Evolutionary conservation across 2,329 filamentous ascomycete species (phyloP).

Genomic region (Sporothrix dimorphospora): DNA sequence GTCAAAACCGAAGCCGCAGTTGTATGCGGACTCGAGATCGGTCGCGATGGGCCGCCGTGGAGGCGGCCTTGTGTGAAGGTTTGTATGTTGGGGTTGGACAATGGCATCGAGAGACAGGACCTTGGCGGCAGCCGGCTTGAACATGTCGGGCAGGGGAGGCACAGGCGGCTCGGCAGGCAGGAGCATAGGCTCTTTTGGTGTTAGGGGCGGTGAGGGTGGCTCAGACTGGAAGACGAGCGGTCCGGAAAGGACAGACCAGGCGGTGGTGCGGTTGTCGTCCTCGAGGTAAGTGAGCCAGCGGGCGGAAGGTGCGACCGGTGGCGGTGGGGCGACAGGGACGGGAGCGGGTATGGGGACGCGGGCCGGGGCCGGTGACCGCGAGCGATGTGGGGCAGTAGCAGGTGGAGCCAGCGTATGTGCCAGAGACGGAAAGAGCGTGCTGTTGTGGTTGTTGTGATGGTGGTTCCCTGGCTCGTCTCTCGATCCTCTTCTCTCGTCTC

Average conservation of each 20-base stretch:
- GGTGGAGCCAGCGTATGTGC: background rate
- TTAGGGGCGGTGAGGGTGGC: conserved; percentile 36
- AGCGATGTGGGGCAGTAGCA: background rate
- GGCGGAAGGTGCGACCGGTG: conserved; percentile 27
- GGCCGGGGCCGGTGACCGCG: background rate
- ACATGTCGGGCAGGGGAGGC: conserved; percentile 23
- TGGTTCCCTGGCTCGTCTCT: background rate
- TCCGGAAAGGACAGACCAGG: conserved; percentile 37
- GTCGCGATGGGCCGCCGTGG: background rate
- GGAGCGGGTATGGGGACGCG: conserved; percentile 13
- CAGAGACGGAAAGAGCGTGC: background rate
- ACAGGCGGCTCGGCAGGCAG: conserved; percentile 19
- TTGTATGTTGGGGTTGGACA: background rate
- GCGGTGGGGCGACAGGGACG: conserved; percentile 32
- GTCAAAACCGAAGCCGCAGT: background rate
- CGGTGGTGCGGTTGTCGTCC: conserved; percentile 37
- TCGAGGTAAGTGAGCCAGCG: conserved; percentile 31
- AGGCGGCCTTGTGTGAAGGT: background rate
- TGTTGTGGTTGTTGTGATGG: background rate
- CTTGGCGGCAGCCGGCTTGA: conserved; percentile 4
- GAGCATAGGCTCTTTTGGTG: conserved; percentile 27
- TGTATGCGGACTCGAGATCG: conserved; percentile 20
- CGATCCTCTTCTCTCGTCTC: background rate
- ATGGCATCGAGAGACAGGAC: background rate
- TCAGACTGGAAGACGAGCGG: conserved; percentile 37